Percentiles rank a stretch among this genome's conserved stretches.
phyloP scores from a whole-genome alignment of 2,329 filamentous ascomycete species.

The Diplodia seriata region DNA sequence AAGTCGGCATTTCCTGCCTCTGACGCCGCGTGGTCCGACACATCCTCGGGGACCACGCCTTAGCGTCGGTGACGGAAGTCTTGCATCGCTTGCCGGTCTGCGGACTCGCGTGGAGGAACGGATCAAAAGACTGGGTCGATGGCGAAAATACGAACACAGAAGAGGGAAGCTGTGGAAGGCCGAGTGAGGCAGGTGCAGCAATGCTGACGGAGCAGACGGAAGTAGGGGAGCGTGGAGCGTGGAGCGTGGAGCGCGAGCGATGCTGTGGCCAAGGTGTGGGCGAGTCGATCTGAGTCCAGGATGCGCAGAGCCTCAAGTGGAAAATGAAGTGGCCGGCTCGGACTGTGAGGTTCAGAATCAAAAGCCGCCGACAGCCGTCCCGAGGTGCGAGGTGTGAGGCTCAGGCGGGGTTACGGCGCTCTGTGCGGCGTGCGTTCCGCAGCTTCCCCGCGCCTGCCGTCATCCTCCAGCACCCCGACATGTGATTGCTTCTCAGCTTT shows the following conservation, averaged over 20 bases:
- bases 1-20: background rate
- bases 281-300: background rate
- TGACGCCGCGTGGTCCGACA: too few species aligned
- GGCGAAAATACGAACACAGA: background rate
- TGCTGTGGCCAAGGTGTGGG: background rate
- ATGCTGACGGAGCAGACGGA: background rate
- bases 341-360: too few species aligned
- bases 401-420: background rate
- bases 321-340: too few species aligned
- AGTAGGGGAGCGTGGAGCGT: background rate
- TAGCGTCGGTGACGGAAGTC: background rate
- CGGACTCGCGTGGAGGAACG: background rate
- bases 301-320: background rate
- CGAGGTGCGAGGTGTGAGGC: background rate
- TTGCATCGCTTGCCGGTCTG: too few species aligned
- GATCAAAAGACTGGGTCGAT: background rate
- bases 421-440: slow-evolving; percentile 14
- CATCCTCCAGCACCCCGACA: slow-evolving; percentile 17
- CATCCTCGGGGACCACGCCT: too few species aligned
- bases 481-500: background rate
- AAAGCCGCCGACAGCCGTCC: slow-evolving; percentile 17
- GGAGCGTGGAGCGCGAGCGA: background rate
- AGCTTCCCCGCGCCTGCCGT: slow-evolving; percentile 26
- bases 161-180: slow-evolving; percentile 4
- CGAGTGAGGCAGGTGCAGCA: too few species aligned